Evolutionary conservation across 352 stramenopile genomes (phyloP), one percentile per base, ranked within the genome.

Genomic region (Phytophthora rubi): DNA sequence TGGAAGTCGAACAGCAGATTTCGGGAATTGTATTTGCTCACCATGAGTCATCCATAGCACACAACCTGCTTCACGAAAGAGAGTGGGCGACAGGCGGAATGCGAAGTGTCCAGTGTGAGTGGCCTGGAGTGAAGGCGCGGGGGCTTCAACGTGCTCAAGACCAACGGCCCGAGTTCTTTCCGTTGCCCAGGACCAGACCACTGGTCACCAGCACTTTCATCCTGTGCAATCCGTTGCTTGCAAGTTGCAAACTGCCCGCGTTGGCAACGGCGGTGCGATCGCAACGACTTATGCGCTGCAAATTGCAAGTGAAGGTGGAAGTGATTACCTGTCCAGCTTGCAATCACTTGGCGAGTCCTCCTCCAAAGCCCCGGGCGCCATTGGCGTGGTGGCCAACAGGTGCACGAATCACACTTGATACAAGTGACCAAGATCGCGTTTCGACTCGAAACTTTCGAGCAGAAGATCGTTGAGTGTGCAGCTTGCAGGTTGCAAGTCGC

Each of bases 391-490:
- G 44, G n/a, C 8, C 48, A 6, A 55, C 23, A 55, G 26, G 49
- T 55, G 49, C 49, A 55, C 47, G 53, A 42, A 45, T 37, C 45
- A 52, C 23, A 21, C 51, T 49, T 61, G 37, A 49, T 39, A 68
- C 61, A 51, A 57, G 56, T 39, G 26, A 16, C n/a, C 39, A 51
- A 56, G 61, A 62, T 62, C 57, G 33, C 58, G 13, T 39, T 26
- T 57, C 18, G 18, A 21, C 18, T 21, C 18, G 18, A 21, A 21
- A 21, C 18, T 21, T 21, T 21, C 32, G 32, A 51, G 30, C 16
- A 18, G 16, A 65, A 65, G 45, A 56, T 64, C 57, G 44, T n/a
- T 59, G 28, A 39, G 42, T 44, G 47, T 8, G 47, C 47, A 0
- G 21, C 10, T 30, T 18, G 21, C 44, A 51, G 16, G 42, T 15